These are phyloP conservation scores for Suhomyces taliae DNA, from an alignment of 1,139 yeast species.

Conservation along the genomic window DNA sequence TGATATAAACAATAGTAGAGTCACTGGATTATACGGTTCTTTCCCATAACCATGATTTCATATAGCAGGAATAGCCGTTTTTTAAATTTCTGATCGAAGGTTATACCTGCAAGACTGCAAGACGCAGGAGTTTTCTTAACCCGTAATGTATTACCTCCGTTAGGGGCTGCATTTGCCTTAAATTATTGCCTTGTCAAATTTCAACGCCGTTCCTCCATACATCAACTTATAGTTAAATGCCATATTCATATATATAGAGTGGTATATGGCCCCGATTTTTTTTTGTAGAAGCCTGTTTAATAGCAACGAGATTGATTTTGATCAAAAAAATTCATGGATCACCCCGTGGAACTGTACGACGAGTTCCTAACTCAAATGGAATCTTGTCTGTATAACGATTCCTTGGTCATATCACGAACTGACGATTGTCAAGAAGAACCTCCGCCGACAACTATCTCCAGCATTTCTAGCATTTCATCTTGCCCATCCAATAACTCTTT, in stretches of 20 bases:
- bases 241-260: background rate
- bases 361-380: slow-evolving; percentile 35
- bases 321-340: slow-evolving; percentile 3
- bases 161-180: slow-evolving; percentile 3
- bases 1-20: background rate
- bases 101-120: background rate
- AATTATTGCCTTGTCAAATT: slow-evolving; percentile 4
- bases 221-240: background rate
- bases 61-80: too few relatives aligned
- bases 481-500: background rate
- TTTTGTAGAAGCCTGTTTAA: too few relatives aligned
- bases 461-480: background rate
- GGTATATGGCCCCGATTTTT: background rate
- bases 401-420: slow-evolving; percentile 8
- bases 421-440: background rate
- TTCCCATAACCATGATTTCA: too few relatives aligned
- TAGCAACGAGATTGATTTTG: background rate
- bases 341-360: slow-evolving; percentile 28
- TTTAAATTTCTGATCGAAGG: background rate
- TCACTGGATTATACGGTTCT: background rate
- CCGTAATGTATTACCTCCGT: background rate
- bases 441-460: background rate
- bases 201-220: slow-evolving; percentile 6
- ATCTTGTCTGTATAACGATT: slow-evolving; percentile 22
- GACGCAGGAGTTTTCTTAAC: background rate